Evolutionary conservation across 179 eudicot genomes (phyloP).

Genomic region (Sideroxylon spinosum): DNA sequence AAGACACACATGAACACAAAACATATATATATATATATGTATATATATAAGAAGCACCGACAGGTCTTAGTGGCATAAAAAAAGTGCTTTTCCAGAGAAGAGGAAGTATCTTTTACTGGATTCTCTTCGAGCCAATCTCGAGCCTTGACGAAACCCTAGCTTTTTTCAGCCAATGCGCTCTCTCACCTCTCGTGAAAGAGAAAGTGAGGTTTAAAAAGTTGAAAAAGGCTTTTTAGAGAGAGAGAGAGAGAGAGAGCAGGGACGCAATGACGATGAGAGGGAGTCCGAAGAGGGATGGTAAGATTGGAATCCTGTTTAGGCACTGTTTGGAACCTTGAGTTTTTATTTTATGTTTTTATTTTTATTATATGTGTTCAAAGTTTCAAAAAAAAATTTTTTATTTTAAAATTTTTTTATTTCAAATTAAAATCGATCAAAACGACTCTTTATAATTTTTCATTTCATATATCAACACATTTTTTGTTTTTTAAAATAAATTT

Average conservation of each 20-base stretch:
- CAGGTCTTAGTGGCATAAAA: conserved; percentile 2
- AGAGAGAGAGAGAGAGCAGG: not conserved
- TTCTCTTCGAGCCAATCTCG: not conserved
- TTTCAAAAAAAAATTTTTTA: no score
- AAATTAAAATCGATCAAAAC: no score
- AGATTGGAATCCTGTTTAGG: not conserved
- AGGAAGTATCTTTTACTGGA: conserved; percentile 17
- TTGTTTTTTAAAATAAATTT: no score
- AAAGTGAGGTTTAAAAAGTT: conserved; percentile 11
- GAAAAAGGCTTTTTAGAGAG: not conserved
- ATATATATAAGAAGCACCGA: conserved; percentile 9
- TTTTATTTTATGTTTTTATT: no score
- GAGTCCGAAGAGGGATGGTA: not conserved
- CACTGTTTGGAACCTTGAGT: no score
- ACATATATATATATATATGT: not conserved
- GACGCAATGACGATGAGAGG: not conserved
- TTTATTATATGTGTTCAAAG: no score
- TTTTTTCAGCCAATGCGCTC: conserved; percentile 12
- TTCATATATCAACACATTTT: no score
- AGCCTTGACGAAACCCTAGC: conserved; percentile 18
- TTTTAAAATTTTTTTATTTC: no score
- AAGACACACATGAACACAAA: not conserved
- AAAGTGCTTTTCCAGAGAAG: not conserved
- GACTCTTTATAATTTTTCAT: no score
- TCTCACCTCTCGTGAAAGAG: conserved; percentile 7